phyloP scores from a whole-genome alignment of 1,284 basidiomycete genomes.

The Takashimella tepidaria region DNA sequence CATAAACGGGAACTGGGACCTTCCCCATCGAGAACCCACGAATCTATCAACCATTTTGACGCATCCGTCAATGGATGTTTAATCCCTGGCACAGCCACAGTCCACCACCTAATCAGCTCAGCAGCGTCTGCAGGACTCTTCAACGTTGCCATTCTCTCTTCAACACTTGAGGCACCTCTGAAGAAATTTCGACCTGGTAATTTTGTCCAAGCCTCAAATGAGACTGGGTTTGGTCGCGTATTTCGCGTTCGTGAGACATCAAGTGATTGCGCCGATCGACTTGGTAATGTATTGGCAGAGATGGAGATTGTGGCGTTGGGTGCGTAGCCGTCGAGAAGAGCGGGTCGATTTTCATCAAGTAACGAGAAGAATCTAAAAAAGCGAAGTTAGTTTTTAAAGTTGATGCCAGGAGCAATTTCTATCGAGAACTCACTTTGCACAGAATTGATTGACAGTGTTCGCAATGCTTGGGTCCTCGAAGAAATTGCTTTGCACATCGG shows the following conservation, averaged over 20 bases:
- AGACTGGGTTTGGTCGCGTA: slow-evolving; percentile 75
- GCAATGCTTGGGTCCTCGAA: slow-evolving; percentile 34
- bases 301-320: slow-evolving; percentile 82
- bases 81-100: slow-evolving; percentile 66
- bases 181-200: slow-evolving; percentile 72
- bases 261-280: slow-evolving; percentile 48
- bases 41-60: slow-evolving; percentile 83
- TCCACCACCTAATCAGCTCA: slow-evolving; percentile 34
- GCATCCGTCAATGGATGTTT: slow-evolving; percentile 66
- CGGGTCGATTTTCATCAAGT: slow-evolving; percentile 70
- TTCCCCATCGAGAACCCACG: slow-evolving; percentile 68
- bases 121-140: slow-evolving; percentile 66
- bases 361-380: slow-evolving; percentile 71
- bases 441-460: slow-evolving; percentile 48
- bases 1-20: slow-evolving; percentile 57
- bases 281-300: slow-evolving; percentile 76
- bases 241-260: slow-evolving; percentile 30
- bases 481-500: slow-evolving; percentile 33
- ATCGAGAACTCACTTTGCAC: slow-evolving; percentile 35
- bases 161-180: slow-evolving; percentile 58
- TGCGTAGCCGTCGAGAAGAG: slow-evolving; percentile 70
- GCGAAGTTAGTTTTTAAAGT: not conserved
- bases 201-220: slow-evolving; percentile 60
- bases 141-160: slow-evolving; percentile 63
- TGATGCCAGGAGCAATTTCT: not conserved